Conservation (phyloP, 495 filamentous ascomycete genomes). For the Immersiella caudata region DNA sequence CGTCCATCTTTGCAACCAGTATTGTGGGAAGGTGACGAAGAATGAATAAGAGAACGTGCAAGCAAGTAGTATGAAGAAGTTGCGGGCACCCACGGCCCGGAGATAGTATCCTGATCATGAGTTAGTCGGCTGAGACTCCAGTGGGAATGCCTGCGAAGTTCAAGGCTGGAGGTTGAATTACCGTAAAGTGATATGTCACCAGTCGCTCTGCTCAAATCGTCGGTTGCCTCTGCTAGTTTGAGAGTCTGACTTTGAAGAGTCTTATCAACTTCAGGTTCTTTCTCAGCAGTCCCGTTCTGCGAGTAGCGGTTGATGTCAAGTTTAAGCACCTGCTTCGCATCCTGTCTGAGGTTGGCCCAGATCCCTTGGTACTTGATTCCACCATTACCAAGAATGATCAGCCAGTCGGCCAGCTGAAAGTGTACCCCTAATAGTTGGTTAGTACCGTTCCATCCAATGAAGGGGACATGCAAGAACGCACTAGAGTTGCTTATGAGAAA, state of each 20-base stretch:
- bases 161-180: conserved; percentile 2
- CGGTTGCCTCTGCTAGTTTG: conserved; percentile 8
- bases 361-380: conserved; percentile 27
- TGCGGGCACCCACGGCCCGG: conserved; percentile 51
- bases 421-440: conserved; percentile 22
- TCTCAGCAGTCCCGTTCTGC: background rate
- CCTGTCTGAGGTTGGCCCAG: conserved; percentile 26
- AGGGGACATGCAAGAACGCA: background rate
- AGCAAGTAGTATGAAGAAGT: conserved; percentile 46
- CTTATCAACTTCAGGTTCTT: background rate
- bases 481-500: conserved; percentile 43
- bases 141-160: background rate
- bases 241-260: conserved; percentile 3
- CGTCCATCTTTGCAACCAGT: conserved; percentile 48
- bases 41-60: conserved; percentile 38
- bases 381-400: conserved; percentile 30
- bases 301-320: conserved; percentile 15
- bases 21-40: conserved; percentile 42
- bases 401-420: conserved; percentile 25
- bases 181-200: conserved; percentile 35
- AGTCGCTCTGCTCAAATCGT: conserved; percentile 23
- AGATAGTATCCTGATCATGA: conserved; percentile 65
- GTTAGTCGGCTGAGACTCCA: background rate
- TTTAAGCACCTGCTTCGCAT: conserved; percentile 22
- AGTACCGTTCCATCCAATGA: no score